Evolutionary conservation across 2,329 filamentous ascomycete genomes (phyloP), one percentile per base, ranked within the genome.

Genomic region (Sphaerulina musiva): DNA sequence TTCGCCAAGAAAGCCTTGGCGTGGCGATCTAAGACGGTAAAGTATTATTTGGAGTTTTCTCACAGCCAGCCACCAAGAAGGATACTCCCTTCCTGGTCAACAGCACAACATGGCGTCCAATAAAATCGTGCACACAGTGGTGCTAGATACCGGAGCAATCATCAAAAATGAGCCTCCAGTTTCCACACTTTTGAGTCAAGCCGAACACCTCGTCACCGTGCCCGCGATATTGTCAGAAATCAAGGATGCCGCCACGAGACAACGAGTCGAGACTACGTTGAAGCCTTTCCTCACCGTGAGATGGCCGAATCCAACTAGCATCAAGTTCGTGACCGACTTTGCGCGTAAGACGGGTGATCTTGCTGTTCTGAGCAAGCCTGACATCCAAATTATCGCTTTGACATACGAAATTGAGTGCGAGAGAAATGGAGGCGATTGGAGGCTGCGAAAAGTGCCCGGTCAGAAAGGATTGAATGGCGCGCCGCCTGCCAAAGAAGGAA

Each of bases 361-460:
- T 58, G 82, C 86, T 9, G 92, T 96, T 0, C 75, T 98, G 55
- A 96, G 91, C 73, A 83, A 80, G 67, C 87, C 90, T 1, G 93
- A 98, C 82, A 76, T 97, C 57, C 87, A 95, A 62, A 80, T 98
- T 40, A 76, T 97, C 66, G 93, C 92, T 7, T 76, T 98, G 53
- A 87, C 89, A 1, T 97, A 97, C 70, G 93, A 98, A 69, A 70
- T 97, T n/a, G 92, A 97, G 65, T 87, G 88, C 65, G 91, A 97
- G 75, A 78, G 85, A 55, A 95, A 95, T 68, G 83, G 84, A n/a
- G 91, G 91, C 1, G 85, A 95, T 68, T 95, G 89, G 86, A 81
- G 91, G 56, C 67, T 96, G 70, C 79, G 91, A 58, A 87, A 80
- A 54, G 79, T 81, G 2, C 92, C 92, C 0, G 86, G 84, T 0